Evolutionary conservation across 148 eudicot genomes (phyloP).

Genomic region (Chenopodium berlandieri): DNA sequence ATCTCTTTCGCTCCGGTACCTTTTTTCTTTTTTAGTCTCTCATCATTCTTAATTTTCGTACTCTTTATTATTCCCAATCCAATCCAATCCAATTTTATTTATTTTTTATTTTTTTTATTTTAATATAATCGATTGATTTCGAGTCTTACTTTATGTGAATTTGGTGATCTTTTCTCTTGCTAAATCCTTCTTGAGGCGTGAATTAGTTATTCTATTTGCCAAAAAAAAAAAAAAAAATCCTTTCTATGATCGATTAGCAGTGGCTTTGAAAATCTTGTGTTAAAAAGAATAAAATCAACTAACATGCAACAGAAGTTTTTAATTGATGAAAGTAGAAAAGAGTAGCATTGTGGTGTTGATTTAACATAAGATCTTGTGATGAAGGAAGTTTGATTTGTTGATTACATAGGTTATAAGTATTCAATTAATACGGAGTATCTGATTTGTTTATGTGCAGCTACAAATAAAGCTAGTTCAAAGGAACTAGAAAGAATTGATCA

Average conservation of each 20-base stretch:
- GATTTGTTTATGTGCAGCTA: constrained; percentile 36
- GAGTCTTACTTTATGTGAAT: neutral
- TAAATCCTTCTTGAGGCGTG: neutral
- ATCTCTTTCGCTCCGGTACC: constrained; percentile 40
- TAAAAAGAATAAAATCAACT: no score
- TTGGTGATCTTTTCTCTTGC: neutral
- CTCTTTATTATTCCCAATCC: neutral
- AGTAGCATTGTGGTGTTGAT: no score
- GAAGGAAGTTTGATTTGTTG: neutral
- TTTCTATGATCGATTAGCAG: neutral
- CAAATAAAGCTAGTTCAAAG: constrained; percentile 70
- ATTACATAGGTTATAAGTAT: no score
- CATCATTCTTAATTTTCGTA: no score
- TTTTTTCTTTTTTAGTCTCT: no score
- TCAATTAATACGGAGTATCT: no score
- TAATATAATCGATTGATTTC: neutral
- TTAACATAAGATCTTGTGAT: neutral
- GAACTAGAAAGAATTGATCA: constrained; percentile 84
- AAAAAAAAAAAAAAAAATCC: no score
- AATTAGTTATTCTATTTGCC: no score
- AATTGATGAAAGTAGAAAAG: no score
- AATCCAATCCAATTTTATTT: neutral
- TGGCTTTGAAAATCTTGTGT: neutral
- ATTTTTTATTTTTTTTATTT: no score
- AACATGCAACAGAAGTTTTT: no score